Conservation (phyloP, 208 protist genomes). For the Wallacemonas collosoma region DNA sequence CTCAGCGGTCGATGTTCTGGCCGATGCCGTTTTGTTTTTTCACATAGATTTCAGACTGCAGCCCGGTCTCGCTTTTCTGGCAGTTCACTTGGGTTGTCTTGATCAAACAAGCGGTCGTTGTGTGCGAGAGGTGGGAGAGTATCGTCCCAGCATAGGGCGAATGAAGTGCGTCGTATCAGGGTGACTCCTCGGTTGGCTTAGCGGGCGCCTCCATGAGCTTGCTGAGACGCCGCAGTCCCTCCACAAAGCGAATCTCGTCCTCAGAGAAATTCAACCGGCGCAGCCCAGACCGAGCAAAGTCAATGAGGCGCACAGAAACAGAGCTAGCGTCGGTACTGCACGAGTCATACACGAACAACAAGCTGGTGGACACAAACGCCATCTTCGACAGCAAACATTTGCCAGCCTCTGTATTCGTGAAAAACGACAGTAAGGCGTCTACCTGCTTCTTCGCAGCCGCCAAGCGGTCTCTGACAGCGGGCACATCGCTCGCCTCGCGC, state of each 20-base stretch:
- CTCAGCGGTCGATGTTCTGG: too few species aligned
- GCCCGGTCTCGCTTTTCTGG: too few species aligned
- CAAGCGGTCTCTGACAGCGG: slow-evolving; percentile 12
- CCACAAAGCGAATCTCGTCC: slow-evolving; percentile 55
- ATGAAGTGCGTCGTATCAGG: too few species aligned
- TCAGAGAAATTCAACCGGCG: slow-evolving; percentile 73
- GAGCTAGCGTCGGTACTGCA: not conserved
- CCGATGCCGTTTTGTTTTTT: too few species aligned
- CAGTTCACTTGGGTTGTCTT: too few species aligned
- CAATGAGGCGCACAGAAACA: slow-evolving; percentile 55
- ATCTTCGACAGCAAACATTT: slow-evolving; percentile 44
- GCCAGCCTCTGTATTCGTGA: slow-evolving; percentile 48
- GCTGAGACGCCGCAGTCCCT: slow-evolving; percentile 39
- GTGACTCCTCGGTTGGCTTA: not conserved
- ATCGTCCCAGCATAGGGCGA: too few species aligned
- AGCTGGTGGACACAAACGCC: slow-evolving; percentile 75
- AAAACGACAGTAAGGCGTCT: slow-evolving; percentile 51
- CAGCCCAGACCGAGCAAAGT: slow-evolving; percentile 62
- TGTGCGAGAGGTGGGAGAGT: too few species aligned
- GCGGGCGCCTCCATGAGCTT: not conserved
- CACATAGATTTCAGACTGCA: too few species aligned
- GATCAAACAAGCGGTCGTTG: too few species aligned
- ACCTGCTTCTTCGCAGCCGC: slow-evolving; percentile 22
- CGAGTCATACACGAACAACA: slow-evolving; percentile 75
- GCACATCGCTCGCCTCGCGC: slow-evolving; percentile 1